phyloP scores from a whole-genome alignment of 495 filamentous ascomycete genomes.

The Cudoniella acicularis region DNA sequence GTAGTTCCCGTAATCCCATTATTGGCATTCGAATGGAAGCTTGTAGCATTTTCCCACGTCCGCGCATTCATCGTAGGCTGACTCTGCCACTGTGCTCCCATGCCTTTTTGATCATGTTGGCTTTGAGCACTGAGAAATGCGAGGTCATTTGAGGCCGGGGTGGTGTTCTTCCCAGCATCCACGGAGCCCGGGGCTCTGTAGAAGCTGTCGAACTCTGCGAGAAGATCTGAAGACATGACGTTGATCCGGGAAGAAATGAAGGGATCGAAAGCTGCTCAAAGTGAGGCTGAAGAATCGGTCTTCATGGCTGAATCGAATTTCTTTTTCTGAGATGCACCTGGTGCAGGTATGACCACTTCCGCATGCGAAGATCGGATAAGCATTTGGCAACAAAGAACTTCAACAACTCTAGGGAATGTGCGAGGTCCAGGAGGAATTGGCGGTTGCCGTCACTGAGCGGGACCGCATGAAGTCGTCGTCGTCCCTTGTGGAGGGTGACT shows the following conservation, averaged over 20 bases:
- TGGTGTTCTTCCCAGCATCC: neutral
- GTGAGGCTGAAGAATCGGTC: neutral
- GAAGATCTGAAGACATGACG: conserved; percentile 71
- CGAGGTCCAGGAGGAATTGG: no score
- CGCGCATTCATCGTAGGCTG: conserved; percentile 1
- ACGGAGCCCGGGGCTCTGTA: conserved; percentile 16
- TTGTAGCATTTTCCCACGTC: conserved; percentile 21
- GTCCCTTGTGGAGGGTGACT: neutral
- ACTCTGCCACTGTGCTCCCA: conserved; percentile 8
- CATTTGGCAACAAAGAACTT: no score
- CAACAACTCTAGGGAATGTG: no score
- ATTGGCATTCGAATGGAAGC: conserved; percentile 7
- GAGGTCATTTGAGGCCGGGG: conserved; percentile 22
- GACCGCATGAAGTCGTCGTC: neutral
- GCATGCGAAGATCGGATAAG: no score
- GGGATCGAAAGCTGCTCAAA: neutral
- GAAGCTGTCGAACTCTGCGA: conserved; percentile 62
- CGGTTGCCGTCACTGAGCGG: no score
- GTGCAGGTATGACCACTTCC: no score
- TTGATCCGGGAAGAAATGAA: neutral
- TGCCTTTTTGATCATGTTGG: neutral
- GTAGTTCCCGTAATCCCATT: neutral
- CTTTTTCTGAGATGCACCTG: no score
- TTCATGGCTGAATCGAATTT: neutral
- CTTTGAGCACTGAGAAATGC: conserved; percentile 8